A percentile compares a stretch with the other conserved stretches of the same genome.
These are phyloP conservation scores for Brasenia schreberi DNA, from an alignment of 164 flowering plant genomes.

Conservation along the genomic window DNA sequence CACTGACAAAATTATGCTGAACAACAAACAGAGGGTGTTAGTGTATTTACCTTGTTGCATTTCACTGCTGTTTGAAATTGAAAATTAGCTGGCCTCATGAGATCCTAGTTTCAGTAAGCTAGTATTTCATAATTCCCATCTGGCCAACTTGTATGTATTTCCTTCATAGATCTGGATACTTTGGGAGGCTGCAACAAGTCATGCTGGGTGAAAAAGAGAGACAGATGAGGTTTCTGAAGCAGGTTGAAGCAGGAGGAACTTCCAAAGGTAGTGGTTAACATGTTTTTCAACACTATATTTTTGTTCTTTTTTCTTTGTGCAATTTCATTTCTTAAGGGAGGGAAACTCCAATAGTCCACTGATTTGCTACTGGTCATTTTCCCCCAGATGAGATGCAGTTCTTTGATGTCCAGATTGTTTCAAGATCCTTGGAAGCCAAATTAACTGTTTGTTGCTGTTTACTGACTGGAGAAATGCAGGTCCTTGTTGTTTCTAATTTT, in stretches of 20 bases:
- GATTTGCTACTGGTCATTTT: neutral
- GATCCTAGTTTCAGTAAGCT: neutral
- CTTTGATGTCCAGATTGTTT: constrained; percentile 42
- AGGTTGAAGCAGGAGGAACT: constrained; percentile 15
- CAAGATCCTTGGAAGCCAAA: constrained; percentile 73
- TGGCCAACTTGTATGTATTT: too few relatives aligned
- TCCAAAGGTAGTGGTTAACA: constrained; percentile 14
- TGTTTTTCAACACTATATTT: neutral
- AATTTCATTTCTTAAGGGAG: too few relatives aligned
- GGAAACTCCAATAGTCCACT: neutral
- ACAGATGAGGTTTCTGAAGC: constrained; percentile 34
- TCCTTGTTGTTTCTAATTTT: constrained; percentile 4
- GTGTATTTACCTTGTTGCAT: neutral
- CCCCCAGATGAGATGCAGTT: constrained; percentile 30
- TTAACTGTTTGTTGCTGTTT: constrained; percentile 62
- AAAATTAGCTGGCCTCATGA: neutral
- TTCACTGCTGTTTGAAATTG: neutral
- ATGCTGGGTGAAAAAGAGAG: constrained; percentile 56
- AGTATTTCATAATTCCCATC: neutral
- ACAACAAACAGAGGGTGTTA: constrained; percentile 33
- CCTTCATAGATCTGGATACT: constrained; percentile 29
- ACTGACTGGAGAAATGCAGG: constrained; percentile 22
- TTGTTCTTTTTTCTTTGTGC: neutral
- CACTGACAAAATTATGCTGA: constrained; percentile 12
- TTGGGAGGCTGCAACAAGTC: constrained; percentile 57